Evolutionary conservation across 306 rosid genomes (phyloP), one percentile per base, ranked within the genome.

Genomic region (Hylodesmum podocarpum): DNA sequence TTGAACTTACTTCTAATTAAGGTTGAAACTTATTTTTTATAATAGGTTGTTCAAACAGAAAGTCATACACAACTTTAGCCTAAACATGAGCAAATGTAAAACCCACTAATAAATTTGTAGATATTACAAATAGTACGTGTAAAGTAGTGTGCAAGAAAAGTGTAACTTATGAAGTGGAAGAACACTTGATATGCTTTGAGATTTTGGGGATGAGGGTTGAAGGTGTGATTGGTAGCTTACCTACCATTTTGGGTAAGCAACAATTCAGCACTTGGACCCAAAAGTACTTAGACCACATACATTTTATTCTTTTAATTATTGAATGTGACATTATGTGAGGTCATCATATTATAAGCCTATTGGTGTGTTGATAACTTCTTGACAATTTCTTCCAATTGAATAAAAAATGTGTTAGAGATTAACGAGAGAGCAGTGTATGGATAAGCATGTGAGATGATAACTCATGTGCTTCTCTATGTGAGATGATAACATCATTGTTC

Each of bases 371-470:
- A 66, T 66, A 55, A 77, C 37, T 76, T 15, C 21, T n/a, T 63
- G 75, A 66, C 27, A 16, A 49, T 47, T 49, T 8, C 29, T 22
- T 47, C 64, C 64, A 75, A 63, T 33, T 27, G 19, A 43, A 9
- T 29, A 19, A 70, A 41, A 44, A 74, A 33, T 1, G 70, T 46
- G 15, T 22, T 22, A 14, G 58, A 44, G 3, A 39, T 24, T 57
- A 27, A 59, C 12, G 43, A 16, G 36, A 31, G 68, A 43, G 7
- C 16, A 59, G 36, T 44, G n/a, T 13, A 2, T 19, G 63, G 79
- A 75, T 75, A 75, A 50, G 72, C 51, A 63, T 33, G 53, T n/a
- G 36, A 8, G 6, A 75, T 5, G 28, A n/a, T n/a, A n/a, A n/a
- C 34, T 27, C n/a, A 62, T 19, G 44, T 62, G 39, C 15, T 19